phyloP scores from a whole-genome alignment of 2,329 filamentous ascomycete species.

The Alternaria incomplexa region DNA sequence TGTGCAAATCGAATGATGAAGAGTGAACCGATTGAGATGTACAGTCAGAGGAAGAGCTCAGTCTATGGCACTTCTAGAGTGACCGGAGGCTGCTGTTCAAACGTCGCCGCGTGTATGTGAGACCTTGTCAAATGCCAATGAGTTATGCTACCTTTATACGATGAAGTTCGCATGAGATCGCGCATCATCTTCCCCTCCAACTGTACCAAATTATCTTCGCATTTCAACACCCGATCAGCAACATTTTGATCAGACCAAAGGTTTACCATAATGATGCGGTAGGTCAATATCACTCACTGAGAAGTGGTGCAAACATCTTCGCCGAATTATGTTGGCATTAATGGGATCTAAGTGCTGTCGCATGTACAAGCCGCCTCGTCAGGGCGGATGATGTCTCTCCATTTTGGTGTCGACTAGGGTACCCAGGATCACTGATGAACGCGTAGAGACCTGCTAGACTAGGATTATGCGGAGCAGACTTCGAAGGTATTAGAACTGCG shows the following conservation, averaged over 20 bases:
- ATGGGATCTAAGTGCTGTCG: not conserved
- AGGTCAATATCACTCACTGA: not conserved
- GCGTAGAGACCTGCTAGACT: not conserved
- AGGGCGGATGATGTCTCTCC: not conserved
- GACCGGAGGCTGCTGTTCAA: not conserved
- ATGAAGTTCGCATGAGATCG: not conserved
- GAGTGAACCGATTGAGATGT: not conserved
- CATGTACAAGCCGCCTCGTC: not conserved
- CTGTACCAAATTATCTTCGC: not conserved
- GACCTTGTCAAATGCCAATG: not conserved
- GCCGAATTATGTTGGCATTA: not conserved
- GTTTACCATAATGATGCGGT: not conserved
- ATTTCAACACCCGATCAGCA: not conserved
- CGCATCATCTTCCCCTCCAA: not conserved
- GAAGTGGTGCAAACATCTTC: not conserved
- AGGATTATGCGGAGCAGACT: not conserved
- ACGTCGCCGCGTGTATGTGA: accelerated
- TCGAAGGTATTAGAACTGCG: not conserved
- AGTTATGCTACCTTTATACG: not conserved
- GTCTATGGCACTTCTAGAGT: no score
- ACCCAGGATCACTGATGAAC: not conserved
- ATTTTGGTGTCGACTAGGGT: not conserved
- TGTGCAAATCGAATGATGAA: not conserved
- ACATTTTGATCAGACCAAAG: accelerated
- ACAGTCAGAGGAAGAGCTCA: not conserved